A percentile compares a stretch with the other conserved stretches of the same genome.
Evolutionary conservation across 257 asterid genomes (phyloP).

Genomic region (Ilex aquifolium): DNA sequence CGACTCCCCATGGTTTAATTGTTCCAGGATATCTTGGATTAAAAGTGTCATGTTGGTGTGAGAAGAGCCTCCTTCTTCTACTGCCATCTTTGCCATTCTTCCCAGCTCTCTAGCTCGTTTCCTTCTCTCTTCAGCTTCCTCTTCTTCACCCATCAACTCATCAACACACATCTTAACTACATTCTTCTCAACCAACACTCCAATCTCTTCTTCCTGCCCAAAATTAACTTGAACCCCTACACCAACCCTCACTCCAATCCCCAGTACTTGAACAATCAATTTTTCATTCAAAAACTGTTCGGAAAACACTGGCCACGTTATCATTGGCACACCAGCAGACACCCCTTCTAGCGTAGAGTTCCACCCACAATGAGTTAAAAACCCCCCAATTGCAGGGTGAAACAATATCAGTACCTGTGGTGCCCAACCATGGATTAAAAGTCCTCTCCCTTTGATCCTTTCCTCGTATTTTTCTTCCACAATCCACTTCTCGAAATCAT

Average conservation of each 20-base stretch:
- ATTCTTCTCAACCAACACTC: slow-evolving; percentile 16
- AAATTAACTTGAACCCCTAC: slow-evolving; percentile 4
- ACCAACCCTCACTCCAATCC: slow-evolving; percentile 30
- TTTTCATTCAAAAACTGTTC: slow-evolving; percentile 38
- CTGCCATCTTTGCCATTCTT: slow-evolving; percentile 25
- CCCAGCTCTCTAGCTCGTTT: slow-evolving; percentile 26
- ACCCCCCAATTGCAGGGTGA: slow-evolving; percentile 26
- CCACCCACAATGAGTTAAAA: slow-evolving; percentile 34
- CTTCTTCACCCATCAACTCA: slow-evolving; percentile 21
- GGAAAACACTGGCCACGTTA: slow-evolving; percentile 36
- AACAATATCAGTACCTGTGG: slow-evolving; percentile 35
- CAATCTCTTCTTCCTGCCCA: slow-evolving; percentile 12
- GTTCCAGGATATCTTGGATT: slow-evolving; percentile 28
- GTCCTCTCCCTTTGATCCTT: slow-evolving; percentile 18
- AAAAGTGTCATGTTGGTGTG: slow-evolving; percentile 13
- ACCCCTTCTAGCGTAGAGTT: slow-evolving; percentile 28
- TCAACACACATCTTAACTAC: slow-evolving; percentile 21
- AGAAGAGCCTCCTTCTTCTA: slow-evolving; percentile 40
- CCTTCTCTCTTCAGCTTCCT: slow-evolving; percentile 28
- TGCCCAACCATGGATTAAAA: slow-evolving; percentile 40
- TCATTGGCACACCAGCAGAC: slow-evolving; percentile 24
- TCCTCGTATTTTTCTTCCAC: slow-evolving; percentile 18
- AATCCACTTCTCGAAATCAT: slow-evolving; percentile 11
- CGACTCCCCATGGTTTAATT: background rate
- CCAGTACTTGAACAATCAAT: slow-evolving; percentile 20